Evolutionary conservation across 345 rosid genomes (phyloP).

Genomic region (Hypericum perforatum): DNA sequence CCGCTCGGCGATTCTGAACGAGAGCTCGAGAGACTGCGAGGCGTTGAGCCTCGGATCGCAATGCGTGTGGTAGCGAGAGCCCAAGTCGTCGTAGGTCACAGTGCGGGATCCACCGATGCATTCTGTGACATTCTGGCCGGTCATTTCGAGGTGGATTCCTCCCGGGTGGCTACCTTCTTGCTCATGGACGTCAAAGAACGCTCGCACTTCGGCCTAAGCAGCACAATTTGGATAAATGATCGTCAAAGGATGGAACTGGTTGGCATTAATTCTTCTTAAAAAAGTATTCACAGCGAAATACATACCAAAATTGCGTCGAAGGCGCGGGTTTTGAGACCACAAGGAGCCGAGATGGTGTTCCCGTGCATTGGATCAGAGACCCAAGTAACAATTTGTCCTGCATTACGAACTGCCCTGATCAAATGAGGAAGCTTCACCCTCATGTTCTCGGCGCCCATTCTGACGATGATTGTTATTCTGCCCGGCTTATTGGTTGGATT

Average conservation of each 20-base stretch:
- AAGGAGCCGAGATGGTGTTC: constrained; percentile 23
- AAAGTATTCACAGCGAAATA: background rate
- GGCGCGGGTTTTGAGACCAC: constrained; percentile 22
- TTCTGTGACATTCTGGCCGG: constrained; percentile 23
- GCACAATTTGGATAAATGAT: background rate
- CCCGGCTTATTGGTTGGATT: constrained; percentile 21
- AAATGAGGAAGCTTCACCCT: constrained; percentile 21
- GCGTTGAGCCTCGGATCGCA: constrained; percentile 26
- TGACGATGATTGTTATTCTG: constrained; percentile 19
- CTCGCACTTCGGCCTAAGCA: constrained; percentile 20
- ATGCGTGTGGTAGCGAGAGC: constrained; percentile 23
- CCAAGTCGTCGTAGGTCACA: constrained; percentile 18
- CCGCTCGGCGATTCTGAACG: constrained; percentile 21
- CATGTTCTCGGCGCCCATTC: constrained; percentile 28
- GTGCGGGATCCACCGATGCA: constrained; percentile 23
- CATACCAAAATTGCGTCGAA: constrained; percentile 21
- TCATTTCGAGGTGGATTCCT: constrained; percentile 25
- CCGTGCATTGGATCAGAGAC: constrained; percentile 29
- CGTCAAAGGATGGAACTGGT: too few relatives aligned
- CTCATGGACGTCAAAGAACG: constrained; percentile 25
- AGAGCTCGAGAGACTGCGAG: constrained; percentile 21
- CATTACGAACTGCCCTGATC: constrained; percentile 18
- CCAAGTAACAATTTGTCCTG: constrained; percentile 22
- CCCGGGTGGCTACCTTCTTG: constrained; percentile 24
- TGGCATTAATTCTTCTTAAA: too few relatives aligned